Conservation (phyloP, 257 asterid species). For the Euphrasia confusa region DNA sequence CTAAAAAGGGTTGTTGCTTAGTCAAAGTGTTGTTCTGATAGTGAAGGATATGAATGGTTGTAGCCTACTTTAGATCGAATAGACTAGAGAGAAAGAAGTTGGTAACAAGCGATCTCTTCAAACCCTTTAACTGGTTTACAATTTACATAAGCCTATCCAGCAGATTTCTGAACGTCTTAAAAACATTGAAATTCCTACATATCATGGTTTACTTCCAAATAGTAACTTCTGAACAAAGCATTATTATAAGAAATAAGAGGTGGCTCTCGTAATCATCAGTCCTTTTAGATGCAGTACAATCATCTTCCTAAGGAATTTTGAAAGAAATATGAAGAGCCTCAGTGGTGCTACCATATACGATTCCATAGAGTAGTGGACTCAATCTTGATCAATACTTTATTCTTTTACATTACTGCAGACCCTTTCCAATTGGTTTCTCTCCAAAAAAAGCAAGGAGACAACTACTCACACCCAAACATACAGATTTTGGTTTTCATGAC, state of each 20-base stretch:
- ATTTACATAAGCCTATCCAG: too few relatives aligned
- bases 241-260: constrained; percentile 16
- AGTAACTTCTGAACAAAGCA: constrained; percentile 12
- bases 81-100: too few relatives aligned
- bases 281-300: constrained; percentile 11
- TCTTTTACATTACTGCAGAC: constrained; percentile 44
- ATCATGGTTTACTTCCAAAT: constrained; percentile 6
- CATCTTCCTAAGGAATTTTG: constrained; percentile 12
- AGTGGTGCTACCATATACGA: constrained; percentile 17
- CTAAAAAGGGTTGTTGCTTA: too few relatives aligned
- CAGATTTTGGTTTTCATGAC: constrained; percentile 37
- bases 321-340: constrained; percentile 11
- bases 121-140: too few relatives aligned
- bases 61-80: too few relatives aligned
- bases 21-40: too few relatives aligned
- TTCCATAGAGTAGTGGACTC: constrained; percentile 15
- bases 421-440: constrained; percentile 40
- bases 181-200: not conserved
- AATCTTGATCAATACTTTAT: constrained; percentile 24
- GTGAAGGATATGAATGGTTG: too few relatives aligned
- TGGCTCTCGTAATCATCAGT: constrained; percentile 14
- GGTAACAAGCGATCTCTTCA: too few relatives aligned
- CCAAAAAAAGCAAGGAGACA: constrained; percentile 37
- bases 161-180: not conserved
- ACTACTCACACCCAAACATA: constrained; percentile 33